Base-by-base conservation (phyloP, 2,329 filamentous ascomycete genomes). In the Fusarium sulawesiense region DNA sequence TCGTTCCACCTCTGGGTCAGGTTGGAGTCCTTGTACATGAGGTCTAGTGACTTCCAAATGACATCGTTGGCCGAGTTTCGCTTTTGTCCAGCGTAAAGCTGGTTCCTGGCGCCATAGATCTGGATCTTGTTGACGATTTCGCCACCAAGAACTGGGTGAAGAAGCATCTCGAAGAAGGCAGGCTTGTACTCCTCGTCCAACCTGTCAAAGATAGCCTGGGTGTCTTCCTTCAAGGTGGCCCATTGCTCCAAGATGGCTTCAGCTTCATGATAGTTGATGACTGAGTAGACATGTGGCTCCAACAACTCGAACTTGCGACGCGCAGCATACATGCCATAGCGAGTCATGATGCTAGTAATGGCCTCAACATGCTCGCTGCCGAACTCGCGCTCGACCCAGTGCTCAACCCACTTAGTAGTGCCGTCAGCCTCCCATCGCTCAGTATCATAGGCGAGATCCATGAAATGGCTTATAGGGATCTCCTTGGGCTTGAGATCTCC, bases 401-500 rank as follows among this genome's bases (percentile, higher is more conserved):
- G 72, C 0, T 81, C 78, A 2, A 86, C 68, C 20, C 74, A 75
- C 7, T 76, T 68, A 0, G 75, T 82, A 14, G 83, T 85, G 12
- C 85, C 80, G 4, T 78, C 64, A 6, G 58, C 20, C 16, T 71
- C 71, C 71, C 71, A 74, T 20, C 58, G 77, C 8, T 83, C 78
- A 21, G 86, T 83, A 65, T 89, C 83, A 75, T 88, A 89, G 1
- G 87, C 88, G 30, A 89, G 79, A 34, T 86, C 84, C 64, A 89
- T 81, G 68, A 85, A 87, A 71, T 88, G 87, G 49, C 81, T 84
- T 70, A 88, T 85, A 6, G 86, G 84, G 0, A 88, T 78, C 72
- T 88, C 87, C 34, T 87, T 80, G 2, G 87, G 86, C 74, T 90
- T 90, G 54, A 90, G 80, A 67, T 90, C 88, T 18, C 88, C 88